Percentiles rank a stretch among this genome's conserved stretches.
Evolutionary conservation across 225 moss, liverwort and hornwort species (phyloP).

Genomic region (Marchantia paleacea): DNA sequence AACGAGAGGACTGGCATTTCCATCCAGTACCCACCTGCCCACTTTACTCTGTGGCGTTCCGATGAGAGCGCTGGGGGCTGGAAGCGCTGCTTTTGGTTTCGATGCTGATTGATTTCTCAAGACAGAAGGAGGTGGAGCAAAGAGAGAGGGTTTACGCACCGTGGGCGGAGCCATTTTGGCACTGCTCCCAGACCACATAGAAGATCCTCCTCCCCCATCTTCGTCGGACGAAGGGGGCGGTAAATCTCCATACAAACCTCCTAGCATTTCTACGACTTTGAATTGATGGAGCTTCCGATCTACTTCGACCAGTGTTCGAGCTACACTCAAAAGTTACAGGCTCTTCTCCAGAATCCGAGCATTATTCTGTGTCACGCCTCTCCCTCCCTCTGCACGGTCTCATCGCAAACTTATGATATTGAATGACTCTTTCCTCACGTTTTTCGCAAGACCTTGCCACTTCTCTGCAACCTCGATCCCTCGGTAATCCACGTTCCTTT

Average conservation of each 20-base stretch:
- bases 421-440: neutral
- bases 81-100: conserved; percentile 40
- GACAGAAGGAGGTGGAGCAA: conserved; percentile 85
- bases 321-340: neutral
- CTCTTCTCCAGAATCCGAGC: neutral
- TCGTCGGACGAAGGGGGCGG: conserved; percentile 90
- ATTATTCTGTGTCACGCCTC: neutral
- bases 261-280: conserved; percentile 52
- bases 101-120: conserved; percentile 68
- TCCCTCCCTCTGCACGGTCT: neutral
- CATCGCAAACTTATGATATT: neutral
- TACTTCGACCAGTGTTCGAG: neutral
- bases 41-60: conserved; percentile 20
- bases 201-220: conserved; percentile 59
- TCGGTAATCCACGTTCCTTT: too few relatives aligned
- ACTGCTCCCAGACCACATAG: conserved; percentile 72
- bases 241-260: conserved; percentile 96
- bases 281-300: neutral
- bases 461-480: too few relatives aligned
- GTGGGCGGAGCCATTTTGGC: conserved; percentile 82
- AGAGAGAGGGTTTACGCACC: conserved; percentile 72
- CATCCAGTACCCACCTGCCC: conserved; percentile 58
- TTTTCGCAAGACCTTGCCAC: too few relatives aligned
- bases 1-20: conserved; percentile 33
- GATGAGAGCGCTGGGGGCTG: conserved; percentile 1